Evolutionary conservation across 1,139 yeast species (phyloP), one percentile per base, ranked within the genome.

Genomic region (Suhomyces atakaporum): DNA sequence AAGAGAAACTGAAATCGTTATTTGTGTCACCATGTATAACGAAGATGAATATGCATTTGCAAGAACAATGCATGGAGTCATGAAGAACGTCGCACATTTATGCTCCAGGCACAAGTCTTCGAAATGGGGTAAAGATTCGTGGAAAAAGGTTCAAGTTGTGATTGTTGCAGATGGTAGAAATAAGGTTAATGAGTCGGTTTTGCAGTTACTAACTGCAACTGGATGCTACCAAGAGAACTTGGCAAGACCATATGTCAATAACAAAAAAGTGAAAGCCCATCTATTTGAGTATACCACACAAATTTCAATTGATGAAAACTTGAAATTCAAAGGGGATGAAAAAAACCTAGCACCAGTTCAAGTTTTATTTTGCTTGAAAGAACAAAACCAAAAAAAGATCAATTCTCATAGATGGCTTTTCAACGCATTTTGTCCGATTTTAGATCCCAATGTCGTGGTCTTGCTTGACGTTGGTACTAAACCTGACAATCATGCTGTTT

Each of bases 181-280:
- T 40, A 89, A 88, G 55, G 83, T 90, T 31, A 75, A 81, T 50
- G 85, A 84, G 19, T 82, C 94, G 13, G 92, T 90, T 2, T 65
- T 90, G 36, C 95, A 89, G 58, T 77, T 85, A 33, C 69, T 92
- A 36, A 88, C 96, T 1, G 95, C 97, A 0, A 81, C 94, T 63
- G 98, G 98, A 49, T 86, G 94, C 33, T 92, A 87, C 60, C 98
- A 92, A 60, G 97, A 89, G 43, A 96, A 95, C 36, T 85, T 92
- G 63, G 96, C 98, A 32, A 84, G 95, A 57, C 90, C 95, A 23
- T 84, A 76, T 47, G 97, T 92, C 38, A 92, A 92, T 58, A 87
- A 88, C 49, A 84, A 84, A 51, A 85, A 84, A 39, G 98, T 92
- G 24, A 79, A 84, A 54, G 95, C 97, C 0, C 98, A 92, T 64